phyloP scores from a whole-genome alignment of 352 stramenopile genomes.

The Globisporangium acanthophoron region DNA sequence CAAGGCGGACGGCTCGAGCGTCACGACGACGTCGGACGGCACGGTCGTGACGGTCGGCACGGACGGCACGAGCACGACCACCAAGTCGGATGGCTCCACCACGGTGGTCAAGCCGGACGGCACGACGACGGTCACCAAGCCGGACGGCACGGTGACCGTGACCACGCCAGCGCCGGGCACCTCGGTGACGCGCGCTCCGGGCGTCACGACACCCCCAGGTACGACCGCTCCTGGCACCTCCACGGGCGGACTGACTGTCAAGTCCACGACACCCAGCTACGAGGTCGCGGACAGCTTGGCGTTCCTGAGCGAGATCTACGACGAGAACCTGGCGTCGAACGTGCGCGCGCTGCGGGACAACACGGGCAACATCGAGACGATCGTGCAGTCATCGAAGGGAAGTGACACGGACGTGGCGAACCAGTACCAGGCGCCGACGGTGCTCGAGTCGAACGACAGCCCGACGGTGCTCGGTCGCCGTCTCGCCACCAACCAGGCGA shows the following conservation, averaged over 20 bases:
- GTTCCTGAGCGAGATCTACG: slow-evolving; percentile 52
- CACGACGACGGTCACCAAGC: slow-evolving; percentile 2
- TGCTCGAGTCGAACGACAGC: slow-evolving; percentile 31
- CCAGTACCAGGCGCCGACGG: slow-evolving; percentile 43
- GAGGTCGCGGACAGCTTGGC: slow-evolving; percentile 25
- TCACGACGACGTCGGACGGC: slow-evolving; percentile 5
- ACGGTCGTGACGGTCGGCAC: slow-evolving; percentile 1
- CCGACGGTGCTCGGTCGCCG: slow-evolving; percentile 29
- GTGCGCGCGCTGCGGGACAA: slow-evolving; percentile 46
- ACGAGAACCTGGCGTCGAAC: slow-evolving; percentile 34
- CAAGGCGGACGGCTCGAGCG: slow-evolving; percentile 3
- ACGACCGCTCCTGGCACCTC: slow-evolving; percentile 3
- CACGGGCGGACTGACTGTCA: slow-evolving; percentile 7
- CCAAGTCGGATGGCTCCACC: background rate
- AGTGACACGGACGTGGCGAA: slow-evolving; percentile 14
- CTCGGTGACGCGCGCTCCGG: background rate
- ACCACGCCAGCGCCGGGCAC: slow-evolving; percentile 9
- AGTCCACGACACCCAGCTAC: slow-evolving; percentile 14
- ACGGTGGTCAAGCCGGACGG: slow-evolving; percentile 7
- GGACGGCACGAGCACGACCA: slow-evolving; percentile 5
- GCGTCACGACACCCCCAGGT: background rate
- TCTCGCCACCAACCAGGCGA: slow-evolving; percentile 14
- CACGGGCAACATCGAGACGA: slow-evolving; percentile 41
- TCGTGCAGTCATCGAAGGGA: slow-evolving; percentile 48
- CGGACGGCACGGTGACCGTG: slow-evolving; percentile 5